Conservation (phyloP, 441 rosid species). For the Erodium texanum region DNA sequence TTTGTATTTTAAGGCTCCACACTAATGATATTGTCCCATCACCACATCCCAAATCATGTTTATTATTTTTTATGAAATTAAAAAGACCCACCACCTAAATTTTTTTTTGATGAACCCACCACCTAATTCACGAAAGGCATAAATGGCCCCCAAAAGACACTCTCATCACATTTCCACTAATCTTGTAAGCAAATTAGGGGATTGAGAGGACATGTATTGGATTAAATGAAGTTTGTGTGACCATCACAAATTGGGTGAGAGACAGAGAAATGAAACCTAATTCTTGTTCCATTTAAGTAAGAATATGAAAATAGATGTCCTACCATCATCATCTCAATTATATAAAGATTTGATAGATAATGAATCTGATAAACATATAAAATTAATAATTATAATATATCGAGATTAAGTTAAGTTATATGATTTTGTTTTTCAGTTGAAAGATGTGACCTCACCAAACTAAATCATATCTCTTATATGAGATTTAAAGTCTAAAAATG, state of each 20-base stretch:
- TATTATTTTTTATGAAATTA: conserved; percentile 17
- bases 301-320: too few relatives aligned
- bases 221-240: neutral
- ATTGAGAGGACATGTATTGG: conserved; percentile 11
- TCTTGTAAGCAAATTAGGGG: conserved; percentile 27
- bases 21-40: conserved; percentile 35
- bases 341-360: too few relatives aligned
- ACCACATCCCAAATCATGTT: conserved; percentile 29
- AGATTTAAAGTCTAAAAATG: neutral
- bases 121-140: conserved; percentile 19
- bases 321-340: too few relatives aligned
- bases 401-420: too few relatives aligned
- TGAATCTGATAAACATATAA: too few relatives aligned
- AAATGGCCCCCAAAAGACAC: conserved; percentile 9
- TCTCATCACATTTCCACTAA: conserved; percentile 23
- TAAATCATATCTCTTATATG: neutral
- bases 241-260: neutral
- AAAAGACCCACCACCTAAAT: conserved; percentile 16
- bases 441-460: neutral
- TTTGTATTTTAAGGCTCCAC: conserved; percentile 29
- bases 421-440: too few relatives aligned
- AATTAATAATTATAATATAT: too few relatives aligned
- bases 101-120: too few relatives aligned
- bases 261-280: neutral
- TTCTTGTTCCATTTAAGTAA: neutral